phyloP scores from a whole-genome alignment of 345 rosid genomes.

The Eutrema japonicum region DNA sequence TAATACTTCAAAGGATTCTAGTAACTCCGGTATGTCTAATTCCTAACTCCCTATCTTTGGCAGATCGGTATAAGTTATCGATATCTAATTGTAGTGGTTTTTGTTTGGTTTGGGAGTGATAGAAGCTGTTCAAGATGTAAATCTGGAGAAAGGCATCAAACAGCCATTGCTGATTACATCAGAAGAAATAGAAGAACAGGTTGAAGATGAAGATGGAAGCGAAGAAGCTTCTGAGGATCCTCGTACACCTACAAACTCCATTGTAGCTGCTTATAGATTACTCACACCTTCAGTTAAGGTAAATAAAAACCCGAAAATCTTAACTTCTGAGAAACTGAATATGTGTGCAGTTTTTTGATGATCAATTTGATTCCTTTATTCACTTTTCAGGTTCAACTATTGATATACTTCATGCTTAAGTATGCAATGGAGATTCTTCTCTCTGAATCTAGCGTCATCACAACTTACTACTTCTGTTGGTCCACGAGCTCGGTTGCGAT shows the following conservation, averaged over 20 bases:
- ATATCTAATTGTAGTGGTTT: not conserved
- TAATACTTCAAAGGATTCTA: slow-evolving; percentile 43
- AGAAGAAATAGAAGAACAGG: slow-evolving; percentile 57
- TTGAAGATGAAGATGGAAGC: slow-evolving; percentile 66
- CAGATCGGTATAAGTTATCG: not conserved
- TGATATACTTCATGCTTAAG: slow-evolving; percentile 97
- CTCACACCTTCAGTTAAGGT: slow-evolving; percentile 98
- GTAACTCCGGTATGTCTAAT: slow-evolving; percentile 47
- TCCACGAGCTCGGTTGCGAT: slow-evolving; percentile 78
- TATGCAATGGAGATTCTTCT: slow-evolving; percentile 93
- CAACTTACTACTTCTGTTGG: slow-evolving; percentile 86
- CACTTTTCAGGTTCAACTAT: slow-evolving; percentile 70
- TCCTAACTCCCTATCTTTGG: not conserved
- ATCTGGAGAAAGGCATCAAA: slow-evolving; percentile 73
- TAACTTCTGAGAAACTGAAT: slow-evolving; percentile 5
- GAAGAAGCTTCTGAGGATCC: slow-evolving; percentile 68
- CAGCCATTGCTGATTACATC: slow-evolving; percentile 69
- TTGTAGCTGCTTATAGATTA: slow-evolving; percentile 72
- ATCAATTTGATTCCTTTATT: not conserved
- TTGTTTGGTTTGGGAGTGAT: slow-evolving; percentile 31
- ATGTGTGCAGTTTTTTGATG: not conserved
- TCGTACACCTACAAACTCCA: slow-evolving; percentile 64
- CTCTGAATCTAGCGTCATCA: slow-evolving; percentile 91
- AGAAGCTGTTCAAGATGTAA: slow-evolving; percentile 58
- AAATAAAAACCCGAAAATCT: not conserved